Base-by-base conservation (phyloP, 495 filamentous ascomycete species). In the Pseudoneurospora amorphoporcata region DNA sequence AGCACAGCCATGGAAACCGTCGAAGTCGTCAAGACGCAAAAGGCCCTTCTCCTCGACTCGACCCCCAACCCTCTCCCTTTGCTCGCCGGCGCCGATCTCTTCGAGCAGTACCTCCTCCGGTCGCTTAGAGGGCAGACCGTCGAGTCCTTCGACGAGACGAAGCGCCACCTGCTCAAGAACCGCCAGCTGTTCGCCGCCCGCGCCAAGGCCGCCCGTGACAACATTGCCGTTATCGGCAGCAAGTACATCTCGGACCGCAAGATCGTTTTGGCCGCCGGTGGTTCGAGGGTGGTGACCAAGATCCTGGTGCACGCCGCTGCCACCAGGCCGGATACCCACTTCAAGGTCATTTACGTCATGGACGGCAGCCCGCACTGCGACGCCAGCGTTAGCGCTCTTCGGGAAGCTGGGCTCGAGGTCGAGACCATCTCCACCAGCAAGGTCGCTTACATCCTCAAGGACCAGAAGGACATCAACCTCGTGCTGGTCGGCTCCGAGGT, bases 401-500 rank as follows among this genome's bases (percentile, higher is more conserved):
- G 94, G 53, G 87, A 83, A 1, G 88, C 88, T 73, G 93, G 91
- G 7, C 87, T 98, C 10, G 90, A 92, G 0, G 94, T 98, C 1
- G 92, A 95, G 32, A 93, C 91, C 4, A 94, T 82, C 69, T 87
- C 89, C 7, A 90, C 92, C 72, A 89, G 89, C 29, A 94, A 94
- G 1, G 91, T 95, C 3, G 94, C 92, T 10, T 94, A 95, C 76
- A 87, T 91, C n/a, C 89, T 98, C 72, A 88, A 86, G n/a, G 74
- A 75, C 73, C 61, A 75, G 10, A 91, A 91, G 80, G 87, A 90
- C 77, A 89, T 93, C 10, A 87, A 91, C 76, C 87, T 94, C 76
- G 90, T 95, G 0, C 90, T 99, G 68, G 92, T 96, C 16, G 95
- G 95, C 68, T 93, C 94, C n/a, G 95, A 99, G 76, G 94, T 92